phyloP scores from a whole-genome alignment of 129 eudicot species.

The Tagetes patula region DNA sequence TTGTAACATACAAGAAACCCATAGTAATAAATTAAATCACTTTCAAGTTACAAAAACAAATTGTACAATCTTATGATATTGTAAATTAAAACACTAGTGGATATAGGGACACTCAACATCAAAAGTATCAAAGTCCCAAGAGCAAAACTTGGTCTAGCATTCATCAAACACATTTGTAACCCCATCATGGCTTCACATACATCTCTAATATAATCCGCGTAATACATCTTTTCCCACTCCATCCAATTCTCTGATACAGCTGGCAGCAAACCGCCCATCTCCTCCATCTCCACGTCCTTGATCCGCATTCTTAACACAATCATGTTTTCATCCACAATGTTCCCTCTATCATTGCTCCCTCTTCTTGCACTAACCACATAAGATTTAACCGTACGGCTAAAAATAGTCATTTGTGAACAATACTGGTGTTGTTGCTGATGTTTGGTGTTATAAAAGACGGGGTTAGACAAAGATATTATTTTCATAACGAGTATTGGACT shows the following conservation, averaged over 20 bases:
- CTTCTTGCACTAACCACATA: conserved; percentile 4
- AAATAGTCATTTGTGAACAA: not conserved
- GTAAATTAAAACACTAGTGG: not conserved
- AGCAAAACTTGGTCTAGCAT: conserved; percentile 64
- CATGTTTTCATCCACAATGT: conserved; percentile 59
- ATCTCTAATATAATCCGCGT: conserved; percentile 42
- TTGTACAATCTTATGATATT: not conserved
- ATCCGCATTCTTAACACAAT: conserved; percentile 53
- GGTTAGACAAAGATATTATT: not conserved
- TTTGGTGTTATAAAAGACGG: not conserved
- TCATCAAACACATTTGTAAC: conserved; percentile 55
- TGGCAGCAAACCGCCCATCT: not conserved
- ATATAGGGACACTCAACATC: not conserved
- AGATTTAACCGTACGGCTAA: not conserved
- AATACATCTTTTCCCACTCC: conserved; percentile 65
- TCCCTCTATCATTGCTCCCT: conserved; percentile 28
- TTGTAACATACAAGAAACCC: not conserved
- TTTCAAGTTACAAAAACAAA: not conserved
- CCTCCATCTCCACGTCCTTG: conserved; percentile 36
- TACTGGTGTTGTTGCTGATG: not conserved
- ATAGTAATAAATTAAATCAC: not conserved
- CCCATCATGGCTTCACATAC: conserved; percentile 36
- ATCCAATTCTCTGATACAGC: conserved; percentile 38
- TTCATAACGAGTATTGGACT: not conserved
- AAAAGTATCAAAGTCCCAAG: conserved; percentile 43